Evolutionary conservation across 768 basidiomycete genomes (phyloP).

Genomic region (Brasilioporus rufonigricans): DNA sequence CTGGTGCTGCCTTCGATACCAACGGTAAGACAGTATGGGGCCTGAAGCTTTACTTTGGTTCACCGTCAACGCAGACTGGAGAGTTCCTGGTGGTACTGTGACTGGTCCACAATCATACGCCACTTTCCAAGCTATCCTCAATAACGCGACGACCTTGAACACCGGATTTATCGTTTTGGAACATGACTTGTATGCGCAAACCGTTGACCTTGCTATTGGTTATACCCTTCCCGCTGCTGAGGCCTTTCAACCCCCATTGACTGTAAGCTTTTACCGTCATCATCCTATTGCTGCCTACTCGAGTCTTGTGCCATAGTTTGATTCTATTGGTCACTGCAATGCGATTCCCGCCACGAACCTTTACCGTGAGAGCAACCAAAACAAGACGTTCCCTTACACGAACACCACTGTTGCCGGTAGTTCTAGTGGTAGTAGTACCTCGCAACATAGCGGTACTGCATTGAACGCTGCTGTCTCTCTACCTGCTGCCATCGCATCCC

Average conservation of each 20-base stretch:
- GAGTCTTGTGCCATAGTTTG: constrained; percentile 39
- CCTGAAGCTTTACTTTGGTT: neutral
- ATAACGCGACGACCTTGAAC: constrained; percentile 56
- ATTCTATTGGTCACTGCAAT: constrained; percentile 78
- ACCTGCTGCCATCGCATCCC: constrained; percentile 5
- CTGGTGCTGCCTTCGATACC: constrained; percentile 62
- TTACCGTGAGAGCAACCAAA: constrained; percentile 82
- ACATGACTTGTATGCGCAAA: constrained; percentile 82
- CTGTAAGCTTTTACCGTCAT: constrained; percentile 38
- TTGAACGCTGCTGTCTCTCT: constrained; percentile 18
- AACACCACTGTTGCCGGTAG: constrained; percentile 30
- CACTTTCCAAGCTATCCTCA: constrained; percentile 73
- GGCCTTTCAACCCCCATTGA: constrained; percentile 61
- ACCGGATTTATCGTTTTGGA: constrained; percentile 87
- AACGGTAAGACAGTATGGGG: constrained; percentile 46
- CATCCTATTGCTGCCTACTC: neutral
- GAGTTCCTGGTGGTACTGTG: constrained; percentile 74
- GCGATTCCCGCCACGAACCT: constrained; percentile 61
- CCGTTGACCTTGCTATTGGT: constrained; percentile 87
- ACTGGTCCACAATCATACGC: constrained; percentile 62
- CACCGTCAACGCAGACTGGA: constrained; percentile 61
- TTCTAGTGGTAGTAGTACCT: constrained; percentile 1
- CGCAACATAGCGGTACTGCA: constrained; percentile 3
- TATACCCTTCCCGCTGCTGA: constrained; percentile 81
- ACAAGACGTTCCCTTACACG: constrained; percentile 59